Conservation (phyloP, 768 basidiomycete species). For the Royoungia palumana region DNA sequence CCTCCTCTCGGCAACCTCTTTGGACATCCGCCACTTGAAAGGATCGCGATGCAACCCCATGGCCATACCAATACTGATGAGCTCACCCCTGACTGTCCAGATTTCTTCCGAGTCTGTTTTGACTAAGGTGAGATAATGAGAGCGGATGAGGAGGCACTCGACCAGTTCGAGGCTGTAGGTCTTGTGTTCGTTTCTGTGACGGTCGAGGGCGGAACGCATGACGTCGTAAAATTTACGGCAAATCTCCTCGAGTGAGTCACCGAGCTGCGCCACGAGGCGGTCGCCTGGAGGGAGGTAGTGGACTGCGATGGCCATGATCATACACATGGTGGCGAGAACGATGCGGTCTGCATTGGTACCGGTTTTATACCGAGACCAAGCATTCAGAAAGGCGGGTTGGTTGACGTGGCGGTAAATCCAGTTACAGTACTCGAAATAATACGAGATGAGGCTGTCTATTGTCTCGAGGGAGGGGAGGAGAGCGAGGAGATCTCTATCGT, state of each 20-base stretch:
- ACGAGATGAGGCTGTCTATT: slow-evolving; percentile 68
- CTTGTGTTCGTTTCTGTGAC: slow-evolving; percentile 57
- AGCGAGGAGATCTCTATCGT: slow-evolving; percentile 71
- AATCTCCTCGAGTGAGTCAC: slow-evolving; percentile 56
- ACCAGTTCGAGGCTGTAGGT: slow-evolving; percentile 69
- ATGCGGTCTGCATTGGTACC: slow-evolving; percentile 64
- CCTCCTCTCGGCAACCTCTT: slow-evolving; percentile 68
- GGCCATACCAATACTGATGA: slow-evolving; percentile 71
- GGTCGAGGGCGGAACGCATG: slow-evolving; percentile 59
- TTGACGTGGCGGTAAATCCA: slow-evolving; percentile 85
- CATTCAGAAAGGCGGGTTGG: slow-evolving; percentile 52
- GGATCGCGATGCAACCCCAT: slow-evolving; percentile 88
- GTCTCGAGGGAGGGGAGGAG: slow-evolving; percentile 62
- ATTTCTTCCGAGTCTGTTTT: slow-evolving; percentile 80
- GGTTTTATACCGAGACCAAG: slow-evolving; percentile 74
- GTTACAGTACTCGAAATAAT: slow-evolving; percentile 85
- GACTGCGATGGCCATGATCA: slow-evolving; percentile 69
- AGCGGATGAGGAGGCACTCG: slow-evolving; percentile 67
- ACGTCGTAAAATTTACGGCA: slow-evolving; percentile 67
- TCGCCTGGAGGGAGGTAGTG: slow-evolving; percentile 70
- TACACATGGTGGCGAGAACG: slow-evolving; percentile 67
- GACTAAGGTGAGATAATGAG: slow-evolving; percentile 67
- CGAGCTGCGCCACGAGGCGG: slow-evolving; percentile 50
- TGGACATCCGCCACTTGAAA: slow-evolving; percentile 69
- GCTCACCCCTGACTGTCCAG: slow-evolving; percentile 71